A percentile compares a stretch with the other conserved stretches of the same genome.
phyloP scores from a whole-genome alignment of 2,329 filamentous ascomycete species.

The Chrysosphaeria jannelii region DNA sequence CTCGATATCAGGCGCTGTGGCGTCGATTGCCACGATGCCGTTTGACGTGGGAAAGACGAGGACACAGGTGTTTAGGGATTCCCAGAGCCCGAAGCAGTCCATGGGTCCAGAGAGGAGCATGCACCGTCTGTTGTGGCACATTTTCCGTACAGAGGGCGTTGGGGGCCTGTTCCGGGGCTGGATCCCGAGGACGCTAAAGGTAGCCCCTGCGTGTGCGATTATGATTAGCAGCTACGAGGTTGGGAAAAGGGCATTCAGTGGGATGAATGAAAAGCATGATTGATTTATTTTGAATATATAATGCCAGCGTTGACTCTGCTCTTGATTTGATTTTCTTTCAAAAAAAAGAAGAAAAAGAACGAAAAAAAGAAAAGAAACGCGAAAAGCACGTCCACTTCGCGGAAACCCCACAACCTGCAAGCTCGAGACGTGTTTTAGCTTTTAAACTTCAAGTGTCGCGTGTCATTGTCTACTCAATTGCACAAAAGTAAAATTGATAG shows the following conservation, averaged over 20 bases:
- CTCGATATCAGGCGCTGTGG: constrained; percentile 52
- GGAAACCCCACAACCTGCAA: too few relatives aligned
- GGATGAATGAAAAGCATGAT: constrained; percentile 33
- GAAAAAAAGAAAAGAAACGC: not conserved
- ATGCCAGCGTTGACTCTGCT: not conserved
- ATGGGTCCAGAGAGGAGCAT: constrained; percentile 47
- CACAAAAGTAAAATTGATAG: too few relatives aligned
- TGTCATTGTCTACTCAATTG: too few relatives aligned
- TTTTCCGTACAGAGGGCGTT: constrained; percentile 60
- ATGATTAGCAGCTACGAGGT: constrained; percentile 98
- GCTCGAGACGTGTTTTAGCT: too few relatives aligned
- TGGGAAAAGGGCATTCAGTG: constrained; percentile 61
- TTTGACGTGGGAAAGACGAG: constrained; percentile 96
- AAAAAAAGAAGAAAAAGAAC: not conserved
- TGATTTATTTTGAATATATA: not conserved
- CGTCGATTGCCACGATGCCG: constrained; percentile 69
- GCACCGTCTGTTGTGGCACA: constrained; percentile 62
- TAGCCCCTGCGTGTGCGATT: constrained; percentile 87
- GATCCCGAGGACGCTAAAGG: constrained; percentile 74
- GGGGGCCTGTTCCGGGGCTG: constrained; percentile 69
- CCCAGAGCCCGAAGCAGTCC: constrained; percentile 8
- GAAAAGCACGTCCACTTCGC: too few relatives aligned
- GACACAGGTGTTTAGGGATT: constrained; percentile 52
- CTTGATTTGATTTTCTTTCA: not conserved
- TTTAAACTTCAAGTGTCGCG: too few relatives aligned